A percentile compares a stretch with the other conserved stretches of the same genome.
Evolutionary conservation across 257 asterid species (phyloP).

Genomic region (Asclepias syriaca): DNA sequence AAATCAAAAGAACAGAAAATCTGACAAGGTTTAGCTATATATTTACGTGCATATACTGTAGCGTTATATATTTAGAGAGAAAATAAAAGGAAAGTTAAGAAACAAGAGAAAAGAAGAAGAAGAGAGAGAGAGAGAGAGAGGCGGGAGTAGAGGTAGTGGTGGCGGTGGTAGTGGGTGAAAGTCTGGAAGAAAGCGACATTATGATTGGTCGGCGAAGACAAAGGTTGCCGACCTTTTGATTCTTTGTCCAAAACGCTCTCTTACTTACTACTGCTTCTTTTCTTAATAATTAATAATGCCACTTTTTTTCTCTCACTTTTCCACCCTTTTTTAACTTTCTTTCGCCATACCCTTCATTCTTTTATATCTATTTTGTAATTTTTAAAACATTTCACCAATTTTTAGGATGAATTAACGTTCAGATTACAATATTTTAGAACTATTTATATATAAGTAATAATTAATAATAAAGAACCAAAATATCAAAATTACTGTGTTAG

Average conservation of each 20-base stretch:
- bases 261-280: background rate
- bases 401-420: no score
- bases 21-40: background rate
- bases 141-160: background rate
- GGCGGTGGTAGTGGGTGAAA: background rate
- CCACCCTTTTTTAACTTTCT: no score
- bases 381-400: no score
- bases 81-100: background rate
- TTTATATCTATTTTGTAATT: no score
- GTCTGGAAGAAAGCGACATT: constrained; percentile 15
- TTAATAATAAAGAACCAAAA: no score
- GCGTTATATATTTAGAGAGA: background rate
- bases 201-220: constrained; percentile 39
- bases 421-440: no score
- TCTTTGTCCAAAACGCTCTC: constrained; percentile 9
- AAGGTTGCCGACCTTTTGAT: constrained; percentile 32
- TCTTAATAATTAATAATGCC: no score
- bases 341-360: no score
- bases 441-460: no score
- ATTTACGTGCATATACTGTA: background rate
- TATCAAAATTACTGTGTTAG: no score
- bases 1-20: background rate
- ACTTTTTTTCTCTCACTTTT: no score
- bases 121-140: background rate
- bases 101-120: background rate